A percentile compares a stretch with the other conserved stretches of the same genome.
These are phyloP conservation scores for Murraya paniculata DNA, from an alignment of 345 rosid species.

Conservation along the genomic window DNA sequence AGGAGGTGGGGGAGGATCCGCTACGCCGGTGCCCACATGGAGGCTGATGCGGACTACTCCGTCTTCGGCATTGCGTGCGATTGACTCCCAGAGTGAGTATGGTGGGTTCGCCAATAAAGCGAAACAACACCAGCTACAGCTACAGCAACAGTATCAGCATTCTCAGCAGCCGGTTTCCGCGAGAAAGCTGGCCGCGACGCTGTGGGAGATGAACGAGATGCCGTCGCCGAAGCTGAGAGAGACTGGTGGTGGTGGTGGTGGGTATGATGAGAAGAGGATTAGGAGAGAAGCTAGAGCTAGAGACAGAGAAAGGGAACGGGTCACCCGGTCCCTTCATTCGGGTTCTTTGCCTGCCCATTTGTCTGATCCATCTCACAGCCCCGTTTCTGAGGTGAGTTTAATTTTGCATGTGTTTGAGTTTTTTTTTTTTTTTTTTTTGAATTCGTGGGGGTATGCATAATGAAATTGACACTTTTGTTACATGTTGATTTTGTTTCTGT, in stretches of 20 bases:
- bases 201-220: constrained; percentile 98
- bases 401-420: background rate
- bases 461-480: background rate
- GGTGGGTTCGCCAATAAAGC: constrained; percentile 32
- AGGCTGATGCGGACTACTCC: constrained; percentile 69
- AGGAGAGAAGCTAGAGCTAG: constrained; percentile 45
- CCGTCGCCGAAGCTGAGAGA: constrained; percentile 68
- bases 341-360: constrained; percentile 87
- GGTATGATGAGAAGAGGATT: constrained; percentile 37
- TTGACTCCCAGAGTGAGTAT: constrained; percentile 50
- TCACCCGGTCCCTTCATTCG: constrained; percentile 58
- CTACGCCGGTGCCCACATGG: constrained; percentile 89
- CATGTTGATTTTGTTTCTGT: background rate
- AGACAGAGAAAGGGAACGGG: constrained; percentile 41
- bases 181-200: constrained; percentile 91
- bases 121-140: constrained; percentile 32
- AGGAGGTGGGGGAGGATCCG: constrained; percentile 95
- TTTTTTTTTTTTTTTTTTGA: background rate
- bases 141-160: constrained; percentile 28
- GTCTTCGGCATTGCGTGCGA: constrained; percentile 43
- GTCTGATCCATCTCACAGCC: constrained; percentile 97
- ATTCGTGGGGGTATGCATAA: background rate
- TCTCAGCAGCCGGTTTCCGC: constrained; percentile 74
- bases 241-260: background rate
- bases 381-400: constrained; percentile 80